Evolutionary conservation across 208 protist species (phyloP).

Genomic region (Porcisia deanei): DNA sequence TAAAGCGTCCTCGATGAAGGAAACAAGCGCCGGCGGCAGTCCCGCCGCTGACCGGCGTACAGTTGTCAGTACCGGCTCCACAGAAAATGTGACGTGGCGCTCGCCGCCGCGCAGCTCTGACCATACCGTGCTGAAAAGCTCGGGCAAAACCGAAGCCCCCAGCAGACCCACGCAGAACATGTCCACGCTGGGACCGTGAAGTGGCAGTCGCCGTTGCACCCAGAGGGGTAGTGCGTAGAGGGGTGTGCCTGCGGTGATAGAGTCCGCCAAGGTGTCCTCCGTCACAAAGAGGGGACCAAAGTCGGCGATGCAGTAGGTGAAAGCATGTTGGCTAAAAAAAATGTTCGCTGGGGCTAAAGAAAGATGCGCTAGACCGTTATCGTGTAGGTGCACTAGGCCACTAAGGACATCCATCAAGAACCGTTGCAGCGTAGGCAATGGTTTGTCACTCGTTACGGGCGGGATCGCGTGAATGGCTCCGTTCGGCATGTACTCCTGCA

Average conservation of each 20-base stretch:
- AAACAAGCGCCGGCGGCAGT: slow-evolving; percentile 38
- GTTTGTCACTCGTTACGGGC: slow-evolving; percentile 13
- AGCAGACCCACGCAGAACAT: slow-evolving; percentile 78
- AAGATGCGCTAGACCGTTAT: slow-evolving; percentile 67
- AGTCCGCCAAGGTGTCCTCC: slow-evolving; percentile 43
- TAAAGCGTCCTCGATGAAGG: slow-evolving; percentile 61
- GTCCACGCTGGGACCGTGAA: slow-evolving; percentile 49
- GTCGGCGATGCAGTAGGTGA: slow-evolving; percentile 62
- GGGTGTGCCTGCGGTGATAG: slow-evolving; percentile 23
- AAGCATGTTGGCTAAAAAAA: slow-evolving; percentile 47
- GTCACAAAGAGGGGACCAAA: slow-evolving; percentile 77
- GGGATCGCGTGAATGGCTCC: slow-evolving; percentile 35
- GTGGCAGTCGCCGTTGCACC: slow-evolving; percentile 31
- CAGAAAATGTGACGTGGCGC: slow-evolving; percentile 8
- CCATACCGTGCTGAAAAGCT: slow-evolving; percentile 52
- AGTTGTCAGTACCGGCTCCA: slow-evolving; percentile 37
- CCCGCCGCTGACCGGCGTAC: slow-evolving; percentile 19
- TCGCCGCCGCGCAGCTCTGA: slow-evolving; percentile 20
- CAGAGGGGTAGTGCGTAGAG: slow-evolving; percentile 60
- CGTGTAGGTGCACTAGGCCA: slow-evolving; percentile 66
- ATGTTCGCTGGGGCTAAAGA: slow-evolving; percentile 72
- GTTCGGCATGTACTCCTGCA: slow-evolving; percentile 56
- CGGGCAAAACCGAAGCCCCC: slow-evolving; percentile 54
- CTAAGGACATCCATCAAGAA: slow-evolving; percentile 67
- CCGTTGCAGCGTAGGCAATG: slow-evolving; percentile 35